These are phyloP conservation scores for Magnolia kwangsiensis DNA, from an alignment of 164 flowering plant genomes.

Conservation along the genomic window DNA sequence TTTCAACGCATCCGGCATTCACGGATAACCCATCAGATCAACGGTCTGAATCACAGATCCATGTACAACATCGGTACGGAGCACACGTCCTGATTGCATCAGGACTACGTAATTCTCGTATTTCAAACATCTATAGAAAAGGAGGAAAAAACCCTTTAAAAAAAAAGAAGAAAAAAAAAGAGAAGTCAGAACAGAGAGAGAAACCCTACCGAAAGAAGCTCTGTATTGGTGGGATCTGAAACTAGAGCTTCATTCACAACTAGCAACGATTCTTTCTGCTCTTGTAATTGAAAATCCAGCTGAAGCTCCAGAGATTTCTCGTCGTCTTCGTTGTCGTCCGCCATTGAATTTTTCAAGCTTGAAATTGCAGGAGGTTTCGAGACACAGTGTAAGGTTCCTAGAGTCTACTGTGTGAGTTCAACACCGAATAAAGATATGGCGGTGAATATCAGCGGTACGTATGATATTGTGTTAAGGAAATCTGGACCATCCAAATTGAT, in stretches of 20 bases:
- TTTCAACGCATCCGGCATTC: too few species aligned
- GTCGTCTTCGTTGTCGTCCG: slow-evolving; percentile 38
- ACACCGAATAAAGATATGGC: too few species aligned
- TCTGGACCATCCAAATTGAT: too few species aligned
- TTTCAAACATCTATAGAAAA: too few species aligned
- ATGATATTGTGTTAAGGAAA: too few species aligned
- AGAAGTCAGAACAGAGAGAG: not conserved
- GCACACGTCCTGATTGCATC: too few species aligned
- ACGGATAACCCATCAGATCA: not conserved
- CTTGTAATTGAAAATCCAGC: slow-evolving; percentile 71
- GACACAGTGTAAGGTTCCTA: too few species aligned
- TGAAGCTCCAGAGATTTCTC: slow-evolving; percentile 63
- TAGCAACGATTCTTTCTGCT: slow-evolving; percentile 66
- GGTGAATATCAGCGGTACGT: too few species aligned
- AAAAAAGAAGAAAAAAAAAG: not conserved
- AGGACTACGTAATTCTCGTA: too few species aligned
- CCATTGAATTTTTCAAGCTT: slow-evolving; percentile 34
- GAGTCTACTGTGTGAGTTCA: too few species aligned
- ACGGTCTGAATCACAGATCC: not conserved
- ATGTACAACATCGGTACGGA: too few species aligned
- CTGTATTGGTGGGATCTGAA: slow-evolving; percentile 67
- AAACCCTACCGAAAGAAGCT: slow-evolving; percentile 56
- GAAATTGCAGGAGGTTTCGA: too few species aligned
- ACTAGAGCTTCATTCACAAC: slow-evolving; percentile 59
- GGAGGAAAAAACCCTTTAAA: slow-evolving; percentile 3